Percentiles rank a stretch among this genome's conserved stretches.
phyloP scores from a whole-genome alignment of 495 filamentous ascomycete species.

The Penicillium antarcticum region DNA sequence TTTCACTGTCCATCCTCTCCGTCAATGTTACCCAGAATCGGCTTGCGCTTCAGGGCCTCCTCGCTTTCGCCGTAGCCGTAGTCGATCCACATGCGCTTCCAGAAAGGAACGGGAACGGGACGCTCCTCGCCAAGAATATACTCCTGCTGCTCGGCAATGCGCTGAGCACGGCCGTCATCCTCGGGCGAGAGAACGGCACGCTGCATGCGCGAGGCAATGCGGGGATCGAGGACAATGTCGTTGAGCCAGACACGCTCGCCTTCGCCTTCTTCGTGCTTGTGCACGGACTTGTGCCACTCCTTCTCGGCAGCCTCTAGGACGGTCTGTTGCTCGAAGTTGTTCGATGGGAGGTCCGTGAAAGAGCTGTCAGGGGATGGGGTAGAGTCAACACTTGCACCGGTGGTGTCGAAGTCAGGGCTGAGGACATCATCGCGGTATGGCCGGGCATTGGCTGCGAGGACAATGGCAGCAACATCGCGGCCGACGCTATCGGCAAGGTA shows the following conservation, averaged over 20 bases:
- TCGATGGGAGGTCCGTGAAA: constrained; percentile 11
- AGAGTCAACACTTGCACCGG: constrained; percentile 28
- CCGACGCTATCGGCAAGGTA: constrained; percentile 82
- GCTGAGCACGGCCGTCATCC: constrained; percentile 62
- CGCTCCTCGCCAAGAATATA: constrained; percentile 60
- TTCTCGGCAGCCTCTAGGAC: constrained; percentile 73
- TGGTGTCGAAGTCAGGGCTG: constrained; percentile 22
- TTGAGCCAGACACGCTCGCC: constrained; percentile 72
- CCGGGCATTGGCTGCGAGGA: constrained; percentile 61
- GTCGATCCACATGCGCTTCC: constrained; percentile 43
- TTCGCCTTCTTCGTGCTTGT: constrained; percentile 56
- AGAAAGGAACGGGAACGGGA: constrained; percentile 34
- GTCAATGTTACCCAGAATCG: constrained; percentile 40
- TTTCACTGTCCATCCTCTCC: constrained; percentile 30
- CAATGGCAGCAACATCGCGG: constrained; percentile 81
- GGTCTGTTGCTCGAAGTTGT: constrained; percentile 62
- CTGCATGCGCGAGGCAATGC: constrained; percentile 79
- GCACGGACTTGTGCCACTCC: constrained; percentile 82
- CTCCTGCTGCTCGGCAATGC: constrained; percentile 60
- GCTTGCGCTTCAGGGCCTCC: constrained; percentile 36
- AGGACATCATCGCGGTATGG: constrained; percentile 35
- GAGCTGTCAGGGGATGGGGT: constrained; percentile 18
- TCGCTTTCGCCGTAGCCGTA: constrained; percentile 47
- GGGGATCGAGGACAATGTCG: constrained; percentile 70
- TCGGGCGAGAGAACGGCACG: constrained; percentile 61